Conservation (phyloP, 345 rosid species). For the Xanthoceras sorbifolium region DNA sequence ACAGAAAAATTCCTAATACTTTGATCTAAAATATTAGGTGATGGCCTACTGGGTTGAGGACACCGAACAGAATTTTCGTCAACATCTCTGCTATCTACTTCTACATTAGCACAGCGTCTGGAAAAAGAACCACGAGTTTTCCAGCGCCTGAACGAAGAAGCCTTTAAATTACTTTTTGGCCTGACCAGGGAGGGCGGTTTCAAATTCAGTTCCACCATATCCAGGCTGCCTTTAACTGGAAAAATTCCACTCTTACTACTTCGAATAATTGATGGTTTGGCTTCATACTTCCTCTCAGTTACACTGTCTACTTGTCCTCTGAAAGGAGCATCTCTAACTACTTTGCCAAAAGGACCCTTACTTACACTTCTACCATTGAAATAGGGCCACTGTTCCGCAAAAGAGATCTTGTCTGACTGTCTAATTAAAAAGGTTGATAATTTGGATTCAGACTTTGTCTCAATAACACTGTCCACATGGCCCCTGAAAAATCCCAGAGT, state of each 20-base stretch:
- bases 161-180: slow-evolving; percentile 22
- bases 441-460: not conserved
- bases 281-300: not conserved
- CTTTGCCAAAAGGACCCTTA: not conserved
- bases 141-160: slow-evolving; percentile 28
- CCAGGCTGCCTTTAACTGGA: slow-evolving; percentile 26
- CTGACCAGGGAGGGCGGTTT: slow-evolving; percentile 18
- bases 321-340: not conserved
- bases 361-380: not conserved
- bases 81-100: slow-evolving; percentile 29
- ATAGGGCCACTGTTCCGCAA: not conserved
- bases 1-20: slow-evolving; percentile 22
- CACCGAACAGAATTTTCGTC: slow-evolving; percentile 22
- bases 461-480: not conserved
- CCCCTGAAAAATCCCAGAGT: slow-evolving; percentile 11
- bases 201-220: slow-evolving; percentile 26
- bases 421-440: not conserved
- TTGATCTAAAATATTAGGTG: slow-evolving; percentile 6
- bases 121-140: slow-evolving; percentile 31
- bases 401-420: slow-evolving; percentile 8
- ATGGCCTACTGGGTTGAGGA: slow-evolving; percentile 19
- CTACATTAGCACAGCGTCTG: slow-evolving; percentile 13
- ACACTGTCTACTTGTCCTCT: slow-evolving; percentile 12
- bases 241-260: slow-evolving; percentile 13
- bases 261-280: slow-evolving; percentile 5